A percentile compares a stretch with the other conserved stretches of the same genome.
Conservation (phyloP, 495 filamentous ascomycete species). For the Aspergillus taichungensis region DNA sequence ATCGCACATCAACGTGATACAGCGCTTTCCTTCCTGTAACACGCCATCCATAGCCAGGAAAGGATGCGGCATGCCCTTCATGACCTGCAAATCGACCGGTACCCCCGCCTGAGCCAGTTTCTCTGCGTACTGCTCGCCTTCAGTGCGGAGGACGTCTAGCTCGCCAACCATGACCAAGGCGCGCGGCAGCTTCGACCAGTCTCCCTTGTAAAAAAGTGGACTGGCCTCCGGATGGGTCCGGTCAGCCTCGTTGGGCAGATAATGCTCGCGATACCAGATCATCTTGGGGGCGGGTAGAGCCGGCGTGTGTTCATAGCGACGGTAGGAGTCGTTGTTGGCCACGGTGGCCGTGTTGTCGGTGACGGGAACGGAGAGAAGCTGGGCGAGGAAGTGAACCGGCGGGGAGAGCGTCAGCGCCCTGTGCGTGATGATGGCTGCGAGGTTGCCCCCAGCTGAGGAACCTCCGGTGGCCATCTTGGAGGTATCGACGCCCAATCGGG, state of each 20-base stretch:
- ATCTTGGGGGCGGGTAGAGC: conserved; percentile 47
- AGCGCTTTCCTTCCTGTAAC: conserved; percentile 42
- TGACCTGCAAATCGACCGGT: conserved; percentile 45
- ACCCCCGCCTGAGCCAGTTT: conserved; percentile 44
- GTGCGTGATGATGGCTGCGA: conserved; percentile 47
- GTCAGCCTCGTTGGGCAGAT: conserved; percentile 38
- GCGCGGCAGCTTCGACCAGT: conserved; percentile 40
- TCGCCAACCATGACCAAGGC: conserved; percentile 49
- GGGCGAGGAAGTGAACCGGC: conserved; percentile 36
- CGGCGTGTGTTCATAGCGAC: conserved; percentile 38
- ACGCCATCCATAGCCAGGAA: conserved; percentile 53
- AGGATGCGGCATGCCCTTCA: conserved; percentile 55
- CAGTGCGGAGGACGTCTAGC: conserved; percentile 44
- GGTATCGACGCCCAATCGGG: conserved; percentile 33
- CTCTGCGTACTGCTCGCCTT: conserved; percentile 42
- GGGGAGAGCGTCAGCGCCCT: conserved; percentile 37
- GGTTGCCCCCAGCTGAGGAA: conserved; percentile 48
- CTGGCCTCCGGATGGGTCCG: conserved; percentile 45
- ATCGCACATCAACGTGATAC: conserved; percentile 47
- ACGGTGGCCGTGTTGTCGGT: conserved; percentile 47
- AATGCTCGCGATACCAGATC: conserved; percentile 51
- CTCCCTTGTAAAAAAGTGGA: conserved; percentile 40
- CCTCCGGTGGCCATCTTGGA: conserved; percentile 44
- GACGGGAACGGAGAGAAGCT: conserved; percentile 50
- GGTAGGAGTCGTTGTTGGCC: conserved; percentile 37